Conservation (phyloP, 2,329 filamentous ascomycete species). For the Emmonsia crescens region DNA sequence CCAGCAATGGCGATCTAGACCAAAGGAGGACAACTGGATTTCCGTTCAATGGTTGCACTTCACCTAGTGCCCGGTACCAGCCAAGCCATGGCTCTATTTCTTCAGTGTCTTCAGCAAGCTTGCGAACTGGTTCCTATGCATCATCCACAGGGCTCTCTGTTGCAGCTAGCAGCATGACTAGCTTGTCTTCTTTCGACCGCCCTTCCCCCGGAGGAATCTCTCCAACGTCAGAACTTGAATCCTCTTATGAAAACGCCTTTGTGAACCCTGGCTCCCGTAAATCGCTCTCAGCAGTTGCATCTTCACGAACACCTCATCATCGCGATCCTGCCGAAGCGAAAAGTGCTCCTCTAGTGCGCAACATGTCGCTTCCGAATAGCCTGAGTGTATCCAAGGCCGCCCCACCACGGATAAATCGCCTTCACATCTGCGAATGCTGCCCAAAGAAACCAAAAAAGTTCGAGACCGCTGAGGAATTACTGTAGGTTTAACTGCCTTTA, state of each 20-base stretch:
- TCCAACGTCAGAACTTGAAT: conserved; percentile 45
- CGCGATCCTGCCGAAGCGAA: conserved; percentile 30
- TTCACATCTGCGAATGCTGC: conserved; percentile 82
- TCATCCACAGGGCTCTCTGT: conserved; percentile 51
- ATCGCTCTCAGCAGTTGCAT: conserved; percentile 28
- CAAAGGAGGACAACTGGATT: conserved; percentile 44
- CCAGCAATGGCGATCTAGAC: conserved; percentile 41
- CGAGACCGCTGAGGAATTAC: conserved; percentile 69
- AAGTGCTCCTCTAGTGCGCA: conserved; percentile 31
- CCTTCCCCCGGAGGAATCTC: conserved; percentile 51
- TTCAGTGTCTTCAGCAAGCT: conserved; percentile 52
- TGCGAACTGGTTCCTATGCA: conserved; percentile 51
- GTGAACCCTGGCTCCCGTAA: conserved; percentile 37
- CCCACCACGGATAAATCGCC: conserved; percentile 42
- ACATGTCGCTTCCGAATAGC: conserved; percentile 35
- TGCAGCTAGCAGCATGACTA: conserved; percentile 53
- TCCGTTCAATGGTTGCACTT: conserved; percentile 45
- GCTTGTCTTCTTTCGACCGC: conserved; percentile 50
- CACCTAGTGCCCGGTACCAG: conserved; percentile 44
- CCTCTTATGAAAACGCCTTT: conserved; percentile 43
- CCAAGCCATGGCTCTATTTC: conserved; percentile 52
- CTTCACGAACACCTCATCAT: conserved; percentile 27
- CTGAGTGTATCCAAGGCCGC: conserved; percentile 25
- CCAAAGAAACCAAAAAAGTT: conserved; percentile 97
- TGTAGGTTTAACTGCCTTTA: conserved; percentile 46